Evolutionary conservation across 176 grass and related monocot species (phyloP).

Genomic region (Leersia perrieri): DNA sequence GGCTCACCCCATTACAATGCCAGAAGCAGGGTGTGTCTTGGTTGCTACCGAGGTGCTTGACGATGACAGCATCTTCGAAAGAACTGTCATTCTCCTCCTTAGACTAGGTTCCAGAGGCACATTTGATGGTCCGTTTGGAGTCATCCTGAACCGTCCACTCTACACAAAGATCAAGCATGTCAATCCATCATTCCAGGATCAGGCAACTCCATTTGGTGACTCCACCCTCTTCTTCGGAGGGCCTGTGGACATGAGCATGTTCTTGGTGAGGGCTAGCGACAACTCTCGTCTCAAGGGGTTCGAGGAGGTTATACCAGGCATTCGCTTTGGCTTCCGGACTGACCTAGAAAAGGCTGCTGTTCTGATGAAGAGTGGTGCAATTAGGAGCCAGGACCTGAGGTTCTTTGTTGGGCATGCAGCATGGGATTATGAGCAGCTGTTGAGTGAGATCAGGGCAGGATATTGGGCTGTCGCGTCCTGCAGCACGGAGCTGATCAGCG

Average conservation of each 20-base stretch:
- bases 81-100: constrained; percentile 81
- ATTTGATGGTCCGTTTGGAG: constrained; percentile 65
- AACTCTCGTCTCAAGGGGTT: constrained; percentile 56
- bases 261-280: constrained; percentile 62
- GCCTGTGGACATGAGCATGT: constrained; percentile 84
- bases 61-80: constrained; percentile 58
- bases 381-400: constrained; percentile 57
- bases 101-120: constrained; percentile 53
- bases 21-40: constrained; percentile 77
- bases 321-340: constrained; percentile 68
- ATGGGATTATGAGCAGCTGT: constrained; percentile 75
- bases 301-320: constrained; percentile 66
- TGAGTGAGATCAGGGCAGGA: constrained; percentile 60
- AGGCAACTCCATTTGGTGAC: constrained; percentile 58
- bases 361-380: constrained; percentile 62
- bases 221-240: constrained; percentile 75
- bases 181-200: constrained; percentile 57
- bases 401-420: constrained; percentile 78
- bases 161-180: constrained; percentile 83
- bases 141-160: constrained; percentile 79
- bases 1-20: constrained; percentile 84
- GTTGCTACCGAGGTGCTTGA: constrained; percentile 89
- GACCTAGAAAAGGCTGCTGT: constrained; percentile 61
- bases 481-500: constrained; percentile 67
- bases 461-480: constrained; percentile 86